Evolutionary conservation across 169 alveolate species (phyloP), one percentile per base, ranked within the genome.

Genomic region (Condylostoma magnum): DNA sequence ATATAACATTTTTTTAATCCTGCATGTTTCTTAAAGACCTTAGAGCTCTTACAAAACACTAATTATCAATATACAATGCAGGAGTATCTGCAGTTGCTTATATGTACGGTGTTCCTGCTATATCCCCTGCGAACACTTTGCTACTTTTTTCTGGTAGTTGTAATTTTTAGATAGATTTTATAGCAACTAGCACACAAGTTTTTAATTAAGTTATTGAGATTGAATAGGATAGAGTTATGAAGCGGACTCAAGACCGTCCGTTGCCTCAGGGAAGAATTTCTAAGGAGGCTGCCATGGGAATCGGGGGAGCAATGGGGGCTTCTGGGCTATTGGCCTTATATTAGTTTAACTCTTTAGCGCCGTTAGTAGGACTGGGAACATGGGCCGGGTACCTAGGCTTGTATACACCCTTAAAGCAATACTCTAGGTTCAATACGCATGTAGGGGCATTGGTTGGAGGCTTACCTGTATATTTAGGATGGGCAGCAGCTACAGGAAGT

Each of bases 361-460:
- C 56, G 53, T 3, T 77, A 4, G 68, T 78, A 5, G 79, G 83
- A n/a, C 27, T 41, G 4, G 33, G 65, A 15, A 67, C 77, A 20
- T 82, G 89, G 86, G 31, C 46, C 5, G 69, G 76, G 0, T 82
- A 82, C 41, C 27, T 79, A 8, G 52, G 47, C 5, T 53, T 71
- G 6, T 82, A 82, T 60, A 57, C 71, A 2, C 89, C 89, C n/a
- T 20, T 82, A 63, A 82, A 82, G 44, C 47, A 54, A 38, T 30
- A n/a, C 25, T 44, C 85, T 12, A 15, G 76, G 4, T 71, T 56
- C 34, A 82, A 77, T 38, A 82, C 89, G 30, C 70, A 60, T 28
- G 33, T 76, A 2, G 89, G 89, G 30, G 85, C 89, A 25, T 60
- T 82, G 37, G 84, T 77, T 44, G 89, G 89, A 25, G 82, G 83